phyloP scores from a whole-genome alignment of 306 rosid genomes.

The Potentilla sterilis region DNA sequence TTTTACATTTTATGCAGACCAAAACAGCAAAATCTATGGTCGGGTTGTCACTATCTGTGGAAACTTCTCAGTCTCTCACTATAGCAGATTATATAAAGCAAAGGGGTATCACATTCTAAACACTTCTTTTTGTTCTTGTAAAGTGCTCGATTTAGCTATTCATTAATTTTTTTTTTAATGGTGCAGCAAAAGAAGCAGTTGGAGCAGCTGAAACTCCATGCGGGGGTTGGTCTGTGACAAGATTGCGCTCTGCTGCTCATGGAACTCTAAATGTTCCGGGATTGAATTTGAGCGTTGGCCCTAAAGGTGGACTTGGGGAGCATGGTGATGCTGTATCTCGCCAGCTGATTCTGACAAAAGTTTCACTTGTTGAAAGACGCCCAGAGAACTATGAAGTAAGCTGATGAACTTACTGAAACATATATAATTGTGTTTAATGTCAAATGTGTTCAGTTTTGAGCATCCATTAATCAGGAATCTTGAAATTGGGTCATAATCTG shows the following conservation, averaged over 20 bases:
- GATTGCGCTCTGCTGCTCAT: slow-evolving; percentile 94
- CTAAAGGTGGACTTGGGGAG: slow-evolving; percentile 98
- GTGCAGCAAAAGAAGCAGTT: slow-evolving; percentile 91
- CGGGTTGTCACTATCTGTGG: slow-evolving; percentile 79
- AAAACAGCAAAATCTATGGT: slow-evolving; percentile 91
- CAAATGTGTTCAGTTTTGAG: too few relatives aligned
- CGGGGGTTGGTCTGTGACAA: slow-evolving; percentile 96
- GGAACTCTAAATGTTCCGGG: slow-evolving; percentile 95
- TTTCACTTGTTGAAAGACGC: slow-evolving; percentile 95
- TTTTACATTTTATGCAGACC: slow-evolving; percentile 52
- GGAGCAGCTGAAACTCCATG: slow-evolving; percentile 98
- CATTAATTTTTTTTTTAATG: slow-evolving; percentile 24
- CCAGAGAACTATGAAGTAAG: slow-evolving; percentile 99
- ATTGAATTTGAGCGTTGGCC: slow-evolving; percentile 90
- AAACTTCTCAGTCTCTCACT: slow-evolving; percentile 70
- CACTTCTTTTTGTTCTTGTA: slow-evolving; percentile 2
- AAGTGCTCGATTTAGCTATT: background rate
- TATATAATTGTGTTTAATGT: background rate
- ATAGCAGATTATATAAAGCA: slow-evolving; percentile 71
- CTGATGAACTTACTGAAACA: slow-evolving; percentile 36
- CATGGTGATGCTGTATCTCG: slow-evolving; percentile 96
- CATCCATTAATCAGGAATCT: too few relatives aligned
- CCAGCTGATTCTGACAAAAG: slow-evolving; percentile 93
- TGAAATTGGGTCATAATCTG: background rate
- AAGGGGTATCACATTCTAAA: slow-evolving; percentile 60